Evolutionary conservation across 441 rosid species (phyloP).

Genomic region (Eruca vesicaria): DNA sequence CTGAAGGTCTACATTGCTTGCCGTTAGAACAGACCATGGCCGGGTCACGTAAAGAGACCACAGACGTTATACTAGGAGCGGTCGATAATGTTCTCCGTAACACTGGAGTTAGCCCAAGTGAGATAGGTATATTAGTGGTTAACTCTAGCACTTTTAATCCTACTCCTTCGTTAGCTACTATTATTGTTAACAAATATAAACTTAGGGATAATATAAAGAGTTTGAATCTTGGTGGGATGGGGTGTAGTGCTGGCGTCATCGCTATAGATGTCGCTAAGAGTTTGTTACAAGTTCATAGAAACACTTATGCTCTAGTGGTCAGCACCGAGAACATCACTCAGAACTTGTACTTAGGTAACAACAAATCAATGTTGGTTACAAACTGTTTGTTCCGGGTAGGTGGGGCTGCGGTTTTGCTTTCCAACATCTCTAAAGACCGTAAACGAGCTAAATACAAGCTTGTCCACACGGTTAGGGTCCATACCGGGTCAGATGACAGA

Average conservation of each 20-base stretch:
- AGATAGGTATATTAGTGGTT: conserved; percentile 78
- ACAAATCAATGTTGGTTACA: neutral
- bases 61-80: conserved; percentile 84
- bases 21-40: conserved; percentile 74
- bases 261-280: neutral
- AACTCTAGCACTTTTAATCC: conserved; percentile 92
- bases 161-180: conserved; percentile 65
- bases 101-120: conserved; percentile 64
- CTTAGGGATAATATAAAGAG: neutral
- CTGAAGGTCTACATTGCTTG: conserved; percentile 68
- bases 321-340: neutral
- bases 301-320: neutral
- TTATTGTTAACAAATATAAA: conserved; percentile 41
- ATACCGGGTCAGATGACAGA: neutral
- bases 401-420: neutral
- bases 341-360: neutral
- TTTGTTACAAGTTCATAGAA: neutral
- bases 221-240: neutral
- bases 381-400: neutral
- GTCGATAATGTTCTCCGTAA: conserved; percentile 64
- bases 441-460: neutral
- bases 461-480: neutral
- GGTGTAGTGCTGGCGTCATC: neutral
- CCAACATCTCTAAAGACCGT: neutral
- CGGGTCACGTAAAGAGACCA: conserved; percentile 73